Conservation (phyloP, 805 yeast species). For the Phaffomyces thermotolerans region DNA sequence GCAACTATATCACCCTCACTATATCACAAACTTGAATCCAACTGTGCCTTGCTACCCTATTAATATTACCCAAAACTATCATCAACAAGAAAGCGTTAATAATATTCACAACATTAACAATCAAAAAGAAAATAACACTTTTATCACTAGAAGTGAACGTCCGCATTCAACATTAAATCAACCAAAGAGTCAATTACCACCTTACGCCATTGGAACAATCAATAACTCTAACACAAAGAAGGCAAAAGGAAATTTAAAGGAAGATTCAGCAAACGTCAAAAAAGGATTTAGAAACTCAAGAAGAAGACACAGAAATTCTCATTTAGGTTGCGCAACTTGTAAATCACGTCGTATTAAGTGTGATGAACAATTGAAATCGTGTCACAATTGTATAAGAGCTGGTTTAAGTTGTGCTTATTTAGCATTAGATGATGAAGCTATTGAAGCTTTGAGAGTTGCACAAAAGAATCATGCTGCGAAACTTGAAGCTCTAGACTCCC, state of each 20-base stretch:
- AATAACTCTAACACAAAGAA: constrained; percentile 11
- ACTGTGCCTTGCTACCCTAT: too few species aligned
- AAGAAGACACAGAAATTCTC: constrained; percentile 61
- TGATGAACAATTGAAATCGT: constrained; percentile 55
- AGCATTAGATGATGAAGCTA: constrained; percentile 39
- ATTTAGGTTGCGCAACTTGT: constrained; percentile 68
- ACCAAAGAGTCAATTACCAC: constrained; percentile 31
- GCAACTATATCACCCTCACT: too few species aligned
- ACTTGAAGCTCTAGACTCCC: constrained; percentile 27
- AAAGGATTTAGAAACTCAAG: constrained; percentile 27
- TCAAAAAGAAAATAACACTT: not conserved
- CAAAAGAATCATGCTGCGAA: constrained; percentile 33
- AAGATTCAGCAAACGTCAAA: constrained; percentile 6
- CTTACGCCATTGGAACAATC: constrained; percentile 25
- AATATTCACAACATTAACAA: too few species aligned
- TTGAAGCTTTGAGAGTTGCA: constrained; percentile 43
- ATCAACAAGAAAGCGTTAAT: too few species aligned
- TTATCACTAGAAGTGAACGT: too few species aligned
- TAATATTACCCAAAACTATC: too few species aligned
- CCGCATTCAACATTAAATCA: not conserved
- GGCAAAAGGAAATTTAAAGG: constrained; percentile 4
- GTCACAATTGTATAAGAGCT: constrained; percentile 46
- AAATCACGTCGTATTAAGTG: constrained; percentile 57
- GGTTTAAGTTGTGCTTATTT: constrained; percentile 43
- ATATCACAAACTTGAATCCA: too few species aligned